These are phyloP conservation scores for Fraxinus sp. DNA, from an alignment of 305 asterid genomes.

Conservation along the genomic window DNA sequence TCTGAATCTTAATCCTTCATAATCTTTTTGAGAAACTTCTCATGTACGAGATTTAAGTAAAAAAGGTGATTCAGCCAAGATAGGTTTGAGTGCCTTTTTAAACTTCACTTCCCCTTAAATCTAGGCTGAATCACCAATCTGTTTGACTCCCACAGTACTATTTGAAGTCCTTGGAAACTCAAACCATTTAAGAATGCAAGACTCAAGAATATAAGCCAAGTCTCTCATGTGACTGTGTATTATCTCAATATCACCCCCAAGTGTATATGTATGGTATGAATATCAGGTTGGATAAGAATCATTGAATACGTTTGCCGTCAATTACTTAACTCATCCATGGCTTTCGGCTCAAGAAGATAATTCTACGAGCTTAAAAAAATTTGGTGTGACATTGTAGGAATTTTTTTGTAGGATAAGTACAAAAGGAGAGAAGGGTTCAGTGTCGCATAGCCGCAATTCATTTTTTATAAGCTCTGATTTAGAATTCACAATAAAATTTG, in stretches of 20 bases:
- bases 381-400: not conserved
- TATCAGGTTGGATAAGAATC: not conserved
- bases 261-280: not conserved
- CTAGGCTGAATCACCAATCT: not conserved
- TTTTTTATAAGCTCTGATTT: not conserved
- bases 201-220: not conserved
- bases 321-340: not conserved
- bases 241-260: not conserved
- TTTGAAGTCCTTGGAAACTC: constrained; percentile 2
- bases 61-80: not conserved
- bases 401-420: not conserved
- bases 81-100: not conserved
- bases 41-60: not conserved
- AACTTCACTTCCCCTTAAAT: not conserved
- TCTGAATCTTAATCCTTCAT: not conserved
- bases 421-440: not conserved
- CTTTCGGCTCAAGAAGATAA: not conserved
- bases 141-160: not conserved
- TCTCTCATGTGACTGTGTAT: not conserved
- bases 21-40: not conserved
- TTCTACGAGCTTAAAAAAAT: not conserved
- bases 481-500: not conserved
- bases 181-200: not conserved
- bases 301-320: not conserved
- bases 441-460: not conserved